Percentiles rank a stretch among this genome's conserved stretches.
phyloP scores from a whole-genome alignment of 257 asterid genomes.

The Solanum bulbocastanum region DNA sequence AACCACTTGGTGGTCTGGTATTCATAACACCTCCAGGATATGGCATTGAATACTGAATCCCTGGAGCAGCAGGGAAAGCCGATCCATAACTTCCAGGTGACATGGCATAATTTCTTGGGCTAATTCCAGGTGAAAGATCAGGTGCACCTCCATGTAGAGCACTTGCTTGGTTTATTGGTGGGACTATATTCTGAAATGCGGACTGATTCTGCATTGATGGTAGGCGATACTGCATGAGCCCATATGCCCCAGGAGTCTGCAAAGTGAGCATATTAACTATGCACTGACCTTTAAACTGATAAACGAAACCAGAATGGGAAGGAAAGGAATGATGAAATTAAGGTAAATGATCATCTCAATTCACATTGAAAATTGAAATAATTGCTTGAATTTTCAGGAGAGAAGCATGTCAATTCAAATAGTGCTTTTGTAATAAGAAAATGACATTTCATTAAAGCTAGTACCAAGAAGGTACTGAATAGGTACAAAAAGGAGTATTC shows the following conservation, averaged over 20 bases:
- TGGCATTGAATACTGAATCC: conserved; percentile 64
- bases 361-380: neutral
- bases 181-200: conserved; percentile 44
- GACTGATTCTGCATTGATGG: conserved; percentile 71
- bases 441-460: neutral
- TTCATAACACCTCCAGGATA: conserved; percentile 52
- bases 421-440: neutral
- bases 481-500: neutral
- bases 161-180: conserved; percentile 62
- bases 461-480: neutral
- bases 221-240: conserved; percentile 78
- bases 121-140: conserved; percentile 54
- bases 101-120: conserved; percentile 57
- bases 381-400: neutral
- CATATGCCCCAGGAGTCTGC: conserved; percentile 82
- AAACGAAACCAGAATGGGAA: conserved; percentile 9
- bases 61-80: conserved; percentile 48
- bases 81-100: conserved; percentile 58
- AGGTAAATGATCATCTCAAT: neutral
- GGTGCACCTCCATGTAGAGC: conserved; percentile 51
- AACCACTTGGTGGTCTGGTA: conserved; percentile 36
- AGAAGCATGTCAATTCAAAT: neutral
- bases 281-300: conserved; percentile 18
- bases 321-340: neutral
- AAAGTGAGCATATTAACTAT: conserved; percentile 29